Conservation (phyloP, 148 eudicot genomes). For the Agrostemma githago region DNA sequence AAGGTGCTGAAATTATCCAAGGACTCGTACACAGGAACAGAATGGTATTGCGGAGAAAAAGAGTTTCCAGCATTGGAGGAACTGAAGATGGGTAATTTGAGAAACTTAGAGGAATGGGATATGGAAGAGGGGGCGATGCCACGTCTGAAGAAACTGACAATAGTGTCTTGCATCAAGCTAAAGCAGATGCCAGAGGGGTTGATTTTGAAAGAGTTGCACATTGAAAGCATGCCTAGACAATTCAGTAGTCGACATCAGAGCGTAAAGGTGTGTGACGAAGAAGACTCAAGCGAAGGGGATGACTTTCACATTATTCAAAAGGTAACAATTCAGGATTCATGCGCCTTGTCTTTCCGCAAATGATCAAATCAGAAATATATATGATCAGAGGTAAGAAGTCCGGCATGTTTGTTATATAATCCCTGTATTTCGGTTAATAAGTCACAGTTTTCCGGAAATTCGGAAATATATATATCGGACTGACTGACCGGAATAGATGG, state of each 20-base stretch:
- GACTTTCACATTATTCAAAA: constrained; percentile 21
- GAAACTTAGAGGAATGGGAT: constrained; percentile 18
- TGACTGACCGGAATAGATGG: too few relatives aligned
- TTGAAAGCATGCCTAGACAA: constrained; percentile 20
- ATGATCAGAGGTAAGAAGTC: too few relatives aligned
- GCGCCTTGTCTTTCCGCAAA: not conserved
- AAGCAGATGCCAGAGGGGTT: constrained; percentile 19
- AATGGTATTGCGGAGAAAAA: constrained; percentile 8
- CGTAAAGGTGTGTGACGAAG: not conserved
- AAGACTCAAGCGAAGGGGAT: not conserved
- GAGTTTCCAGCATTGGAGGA: constrained; percentile 26
- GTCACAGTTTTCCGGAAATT: too few relatives aligned
- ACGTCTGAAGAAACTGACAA: constrained; percentile 21
- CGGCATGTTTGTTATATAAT: too few relatives aligned
- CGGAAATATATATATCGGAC: too few relatives aligned
- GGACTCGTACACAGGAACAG: constrained; percentile 22
- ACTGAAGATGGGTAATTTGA: constrained; percentile 9
- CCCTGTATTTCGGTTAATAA: too few relatives aligned
- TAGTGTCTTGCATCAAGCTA: constrained; percentile 15
- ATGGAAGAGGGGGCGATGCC: constrained; percentile 19
- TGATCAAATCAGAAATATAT: too few relatives aligned
- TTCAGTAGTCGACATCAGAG: constrained; percentile 15
- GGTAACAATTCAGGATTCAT: constrained; percentile 6
- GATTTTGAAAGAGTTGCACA: constrained; percentile 16
- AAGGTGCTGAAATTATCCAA: constrained; percentile 15